phyloP scores from a whole-genome alignment of 306 rosid genomes.

The Arachis hypogaea region DNA sequence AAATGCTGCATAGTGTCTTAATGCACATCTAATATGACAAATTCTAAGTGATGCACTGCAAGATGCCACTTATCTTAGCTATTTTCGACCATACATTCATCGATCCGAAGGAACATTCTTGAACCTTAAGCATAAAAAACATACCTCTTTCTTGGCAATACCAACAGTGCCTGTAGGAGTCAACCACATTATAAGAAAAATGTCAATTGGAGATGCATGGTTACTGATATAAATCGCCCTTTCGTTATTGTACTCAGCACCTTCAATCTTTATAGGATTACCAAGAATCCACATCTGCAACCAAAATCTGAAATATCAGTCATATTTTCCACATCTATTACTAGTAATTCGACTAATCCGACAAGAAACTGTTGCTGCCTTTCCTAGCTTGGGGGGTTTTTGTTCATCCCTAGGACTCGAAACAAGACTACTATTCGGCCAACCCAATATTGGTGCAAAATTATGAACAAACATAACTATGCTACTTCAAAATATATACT shows the following conservation, averaged over 20 bases:
- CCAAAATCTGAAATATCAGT: constrained; percentile 27
- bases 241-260: constrained; percentile 50
- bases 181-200: constrained; percentile 66
- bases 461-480: too few species aligned
- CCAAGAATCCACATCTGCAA: constrained; percentile 77
- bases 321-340: constrained; percentile 24
- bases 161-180: constrained; percentile 68
- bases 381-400: too few species aligned
- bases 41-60: too few species aligned
- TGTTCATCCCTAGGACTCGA: too few species aligned
- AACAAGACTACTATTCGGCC: too few species aligned
- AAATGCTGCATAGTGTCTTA: background rate
- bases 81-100: background rate
- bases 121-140: constrained; percentile 21
- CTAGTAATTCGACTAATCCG: too few species aligned
- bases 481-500: background rate
- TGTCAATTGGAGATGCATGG: constrained; percentile 70
- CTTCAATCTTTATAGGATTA: constrained; percentile 64
- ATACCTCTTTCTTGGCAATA: constrained; percentile 71
- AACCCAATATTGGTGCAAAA: too few species aligned
- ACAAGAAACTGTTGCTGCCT: too few species aligned
- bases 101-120: background rate
- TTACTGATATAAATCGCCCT: constrained; percentile 68
- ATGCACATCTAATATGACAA: too few species aligned
- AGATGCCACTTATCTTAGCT: too few species aligned